Percentiles rank a stretch among this genome's conserved stretches.
These are phyloP conservation scores for Neofusicoccum ribis DNA, from an alignment of 2,329 filamentous ascomycete genomes.

Conservation along the genomic window DNA sequence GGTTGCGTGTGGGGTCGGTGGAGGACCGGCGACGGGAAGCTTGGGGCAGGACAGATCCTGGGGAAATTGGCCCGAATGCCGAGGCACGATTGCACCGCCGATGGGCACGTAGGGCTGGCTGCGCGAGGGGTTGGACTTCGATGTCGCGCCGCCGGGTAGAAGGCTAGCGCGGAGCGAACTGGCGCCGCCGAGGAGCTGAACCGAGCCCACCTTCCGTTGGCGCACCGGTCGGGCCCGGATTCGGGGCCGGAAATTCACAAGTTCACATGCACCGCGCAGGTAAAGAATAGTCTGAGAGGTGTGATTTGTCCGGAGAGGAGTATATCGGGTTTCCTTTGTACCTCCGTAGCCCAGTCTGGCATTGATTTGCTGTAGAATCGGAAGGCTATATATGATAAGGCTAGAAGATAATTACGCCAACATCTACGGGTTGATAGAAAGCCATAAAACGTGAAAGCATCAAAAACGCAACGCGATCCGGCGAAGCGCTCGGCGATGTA, in stretches of 20 bases:
- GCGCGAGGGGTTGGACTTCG: no score
- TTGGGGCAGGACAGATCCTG: slow-evolving; percentile 2
- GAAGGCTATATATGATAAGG: not conserved
- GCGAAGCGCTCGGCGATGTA: not conserved
- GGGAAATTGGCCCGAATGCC: slow-evolving; percentile 11
- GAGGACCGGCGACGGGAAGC: not conserved
- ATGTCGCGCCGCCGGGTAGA: no score
- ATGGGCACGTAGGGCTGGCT: no score
- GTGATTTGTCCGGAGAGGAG: slow-evolving; percentile 1
- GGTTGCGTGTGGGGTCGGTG: not conserved
- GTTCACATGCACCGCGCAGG: not conserved
- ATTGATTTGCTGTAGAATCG: not conserved
- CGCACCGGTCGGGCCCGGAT: no score
- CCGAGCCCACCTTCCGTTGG: no score
- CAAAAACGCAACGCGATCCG: not conserved
- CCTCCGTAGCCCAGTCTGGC: not conserved
- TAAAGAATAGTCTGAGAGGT: not conserved
- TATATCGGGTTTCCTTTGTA: not conserved
- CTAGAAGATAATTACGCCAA: slow-evolving; percentile 7
- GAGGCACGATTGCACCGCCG: not conserved
- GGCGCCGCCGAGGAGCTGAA: no score
- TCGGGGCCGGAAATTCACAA: no score
- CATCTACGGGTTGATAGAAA: not conserved
- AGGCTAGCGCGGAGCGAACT: no score
- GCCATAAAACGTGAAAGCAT: slow-evolving; percentile 11